Evolutionary conservation across 140 eudicot species (phyloP), one percentile per base, ranked within the genome.

Genomic region (Oenanthe javanica): DNA sequence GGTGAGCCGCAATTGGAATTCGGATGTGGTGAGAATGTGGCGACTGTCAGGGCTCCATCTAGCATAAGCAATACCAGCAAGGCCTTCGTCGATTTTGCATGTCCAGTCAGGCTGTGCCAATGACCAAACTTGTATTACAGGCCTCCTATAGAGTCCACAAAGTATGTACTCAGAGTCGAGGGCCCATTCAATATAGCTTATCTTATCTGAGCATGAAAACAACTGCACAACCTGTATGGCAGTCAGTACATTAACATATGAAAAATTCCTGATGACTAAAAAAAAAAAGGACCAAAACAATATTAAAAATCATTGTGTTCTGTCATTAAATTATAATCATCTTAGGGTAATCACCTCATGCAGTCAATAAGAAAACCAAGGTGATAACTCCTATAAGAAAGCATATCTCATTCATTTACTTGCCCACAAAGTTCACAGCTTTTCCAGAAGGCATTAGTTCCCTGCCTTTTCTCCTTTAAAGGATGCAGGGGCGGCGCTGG

Each of bases 31-130:
- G 72, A 95, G 97, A 73, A 95, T 95, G 84, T 95, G 99, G 83
- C 99, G 99, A 74, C 99, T 95, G 80, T 95, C 99, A 31, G 99
- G 99, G 85, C 99, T 95, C 99, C 99, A 95, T 90, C 99, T 95
- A 16, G 99, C 99, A 78, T 87, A 95, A 54, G 97, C 90, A 82
- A 95, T 92, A 55, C 99, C 99, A 10, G 99, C 97, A 72, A 93
- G 95, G 73, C 99, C 99, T 87, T 95, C 99, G 52, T 95, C 99
- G 50, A 95, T 95, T 84, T 95, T 95, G 89, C 99, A 95, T 21
- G 99, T 95, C 99, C 99, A 95, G 50, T 95, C 99, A 2, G 99
- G 99, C 81, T 95, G 97, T 66, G 91, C 87, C 85, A 92, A 77
- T 38, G 99, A 95, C 99, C 99, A 95, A 48, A 96, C 99, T 83